phyloP scores from a whole-genome alignment of 2,329 filamentous ascomycete genomes.

The Lasiodiplodia theobromae region DNA sequence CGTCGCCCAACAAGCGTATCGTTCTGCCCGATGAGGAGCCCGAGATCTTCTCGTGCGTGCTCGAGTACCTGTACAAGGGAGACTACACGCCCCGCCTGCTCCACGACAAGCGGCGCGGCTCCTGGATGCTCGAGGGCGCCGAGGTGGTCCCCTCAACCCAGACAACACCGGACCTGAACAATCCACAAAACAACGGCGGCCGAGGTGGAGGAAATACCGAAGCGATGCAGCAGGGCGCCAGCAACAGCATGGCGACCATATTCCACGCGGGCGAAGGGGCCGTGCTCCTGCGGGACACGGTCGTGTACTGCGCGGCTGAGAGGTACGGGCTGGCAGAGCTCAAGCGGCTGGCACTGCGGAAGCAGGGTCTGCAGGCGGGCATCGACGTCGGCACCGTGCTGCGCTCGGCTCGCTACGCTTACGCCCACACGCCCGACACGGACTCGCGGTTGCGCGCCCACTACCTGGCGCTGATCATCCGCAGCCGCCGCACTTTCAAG shows the following conservation, averaged over 20 bases:
- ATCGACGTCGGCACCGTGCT: conserved; percentile 93
- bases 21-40: conserved; percentile 81
- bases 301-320: conserved; percentile 91
- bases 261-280: conserved; percentile 77
- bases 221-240: conserved; percentile 37
- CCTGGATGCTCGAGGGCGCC: conserved; percentile 86
- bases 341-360: conserved; percentile 88
- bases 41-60: conserved; percentile 89
- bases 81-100: conserved; percentile 92
- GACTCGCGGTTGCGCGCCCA: conserved; percentile 94
- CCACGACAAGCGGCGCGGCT: conserved; percentile 83
- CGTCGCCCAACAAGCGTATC: conserved; percentile 70
- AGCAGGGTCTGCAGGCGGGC: conserved; percentile 91
- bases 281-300: conserved; percentile 87
- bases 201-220: conserved; percentile 39
- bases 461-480: conserved; percentile 96
- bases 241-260: conserved; percentile 73
- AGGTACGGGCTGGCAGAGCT: conserved; percentile 91
- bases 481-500: conserved; percentile 97
- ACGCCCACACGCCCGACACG: conserved; percentile 91
- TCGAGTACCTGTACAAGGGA: conserved; percentile 97
- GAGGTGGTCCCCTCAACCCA: conserved; percentile 50
- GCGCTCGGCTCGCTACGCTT: conserved; percentile 91
- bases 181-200: conserved; percentile 61
- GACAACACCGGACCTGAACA: conserved; percentile 56